phyloP scores from a whole-genome alignment of 1,284 basidiomycete genomes.

The Laetiporus sulphureus region DNA sequence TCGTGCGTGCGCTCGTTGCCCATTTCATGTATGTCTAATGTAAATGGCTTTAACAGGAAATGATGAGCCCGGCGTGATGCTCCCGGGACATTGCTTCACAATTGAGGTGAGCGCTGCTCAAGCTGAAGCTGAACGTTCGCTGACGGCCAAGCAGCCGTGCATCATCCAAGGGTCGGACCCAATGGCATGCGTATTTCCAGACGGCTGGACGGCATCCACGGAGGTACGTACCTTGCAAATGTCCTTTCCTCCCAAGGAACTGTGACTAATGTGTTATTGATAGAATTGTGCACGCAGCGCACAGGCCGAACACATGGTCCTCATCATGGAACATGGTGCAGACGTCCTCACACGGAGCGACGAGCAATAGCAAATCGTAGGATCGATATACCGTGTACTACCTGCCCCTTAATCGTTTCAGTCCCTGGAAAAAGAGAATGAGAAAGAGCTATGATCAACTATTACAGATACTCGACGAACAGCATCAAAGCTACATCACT shows the following conservation, averaged over 20 bases:
- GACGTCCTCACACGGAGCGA: constrained; percentile 49
- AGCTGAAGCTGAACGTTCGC: not conserved
- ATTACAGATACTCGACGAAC: too few relatives aligned
- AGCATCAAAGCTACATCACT: constrained; percentile 35
- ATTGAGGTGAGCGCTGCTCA: constrained; percentile 54
- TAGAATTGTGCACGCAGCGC: constrained; percentile 73
- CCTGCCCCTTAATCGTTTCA: too few relatives aligned
- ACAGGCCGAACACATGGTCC: constrained; percentile 83
- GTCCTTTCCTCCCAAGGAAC: not conserved
- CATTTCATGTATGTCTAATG: constrained; percentile 1
- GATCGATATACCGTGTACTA: too few relatives aligned
- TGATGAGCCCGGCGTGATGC: constrained; percentile 73
- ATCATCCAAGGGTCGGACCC: constrained; percentile 71
- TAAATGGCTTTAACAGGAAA: constrained; percentile 44
- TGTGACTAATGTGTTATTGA: not conserved
- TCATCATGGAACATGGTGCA: constrained; percentile 70
- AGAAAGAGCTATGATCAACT: too few relatives aligned
- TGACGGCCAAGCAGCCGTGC: too few relatives aligned
- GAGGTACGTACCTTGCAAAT: constrained; percentile 40
- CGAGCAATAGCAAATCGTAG: too few relatives aligned
- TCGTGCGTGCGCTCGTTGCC: constrained; percentile 30
- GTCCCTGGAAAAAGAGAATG: too few relatives aligned
- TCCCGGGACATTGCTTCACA: constrained; percentile 82
- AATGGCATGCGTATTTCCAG: constrained; percentile 71
- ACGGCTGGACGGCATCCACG: constrained; percentile 85